Conservation (phyloP, 306 rosid genomes). For the Crotalaria pallida region DNA sequence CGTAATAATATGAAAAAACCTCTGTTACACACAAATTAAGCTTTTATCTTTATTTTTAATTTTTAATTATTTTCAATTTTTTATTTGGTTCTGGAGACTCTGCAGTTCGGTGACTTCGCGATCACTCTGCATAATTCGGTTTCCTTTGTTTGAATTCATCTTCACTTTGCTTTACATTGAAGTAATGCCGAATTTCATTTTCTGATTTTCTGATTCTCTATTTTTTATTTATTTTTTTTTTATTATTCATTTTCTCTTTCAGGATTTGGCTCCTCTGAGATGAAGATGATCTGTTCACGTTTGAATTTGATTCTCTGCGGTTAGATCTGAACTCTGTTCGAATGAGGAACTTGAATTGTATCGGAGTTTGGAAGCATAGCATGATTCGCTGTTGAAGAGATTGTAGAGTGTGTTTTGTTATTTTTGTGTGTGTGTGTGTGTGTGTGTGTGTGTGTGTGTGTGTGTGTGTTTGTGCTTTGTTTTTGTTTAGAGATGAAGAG, state of each 20-base stretch:
- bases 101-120: slow-evolving; percentile 38
- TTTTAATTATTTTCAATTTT: too few species aligned
- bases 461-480: slow-evolving; percentile 15
- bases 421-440: too few species aligned
- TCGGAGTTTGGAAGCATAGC: slow-evolving; percentile 59
- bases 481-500: slow-evolving; percentile 65
- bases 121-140: slow-evolving; percentile 38
- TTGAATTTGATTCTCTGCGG: slow-evolving; percentile 35
- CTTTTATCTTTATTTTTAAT: background rate
- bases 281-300: slow-evolving; percentile 55
- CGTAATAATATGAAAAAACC: background rate
- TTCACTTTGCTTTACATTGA: slow-evolving; percentile 40
- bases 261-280: slow-evolving; percentile 34
- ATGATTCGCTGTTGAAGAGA: slow-evolving; percentile 36
- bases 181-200: slow-evolving; percentile 29
- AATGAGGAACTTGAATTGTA: slow-evolving; percentile 39
- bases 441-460: too few species aligned
- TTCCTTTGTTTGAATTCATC: background rate
- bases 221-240: too few species aligned
- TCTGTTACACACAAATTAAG: background rate
- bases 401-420: background rate
- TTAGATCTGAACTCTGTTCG: slow-evolving; percentile 76
- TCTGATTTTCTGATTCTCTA: slow-evolving; percentile 16
- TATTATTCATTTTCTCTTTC: too few species aligned
- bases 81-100: background rate